Evolutionary conservation across 768 basidiomycete genomes (phyloP).

Genomic region (Tephrocybe sp.): DNA sequence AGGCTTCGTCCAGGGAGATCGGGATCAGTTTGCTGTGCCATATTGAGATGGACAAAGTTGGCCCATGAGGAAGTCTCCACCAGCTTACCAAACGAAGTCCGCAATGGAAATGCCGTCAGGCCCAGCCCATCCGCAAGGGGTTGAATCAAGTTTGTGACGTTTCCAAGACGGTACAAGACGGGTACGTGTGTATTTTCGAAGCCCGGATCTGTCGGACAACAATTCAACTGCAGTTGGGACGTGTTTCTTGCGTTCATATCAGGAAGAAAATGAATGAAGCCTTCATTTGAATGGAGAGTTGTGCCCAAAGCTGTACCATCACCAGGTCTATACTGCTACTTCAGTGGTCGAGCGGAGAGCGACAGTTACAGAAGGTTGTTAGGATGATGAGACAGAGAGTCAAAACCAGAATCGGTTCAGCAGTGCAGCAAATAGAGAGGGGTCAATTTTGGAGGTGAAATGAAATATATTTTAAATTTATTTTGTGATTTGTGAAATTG

Average conservation of each 20-base stretch:
- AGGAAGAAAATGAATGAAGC: not conserved
- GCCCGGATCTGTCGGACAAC: constrained; percentile 24
- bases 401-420: constrained; percentile 12
- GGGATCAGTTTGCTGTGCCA: constrained; percentile 24
- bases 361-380: constrained; percentile 14
- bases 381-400: constrained; percentile 11
- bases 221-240: constrained; percentile 7
- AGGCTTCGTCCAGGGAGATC: constrained; percentile 19
- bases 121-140: constrained; percentile 19
- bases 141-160: constrained; percentile 14
- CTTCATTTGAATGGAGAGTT: constrained; percentile 1
- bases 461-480: not conserved
- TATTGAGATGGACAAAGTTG: constrained; percentile 19
- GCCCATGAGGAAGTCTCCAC: constrained; percentile 23
- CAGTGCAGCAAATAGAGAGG: not conserved
- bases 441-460: constrained; percentile 18
- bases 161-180: constrained; percentile 6
- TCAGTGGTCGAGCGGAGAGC: constrained; percentile 2
- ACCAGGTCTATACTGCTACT: not conserved
- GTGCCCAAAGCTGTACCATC: not conserved
- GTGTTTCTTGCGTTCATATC: constrained; percentile 11
- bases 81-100: constrained; percentile 19
- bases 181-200: constrained; percentile 11
- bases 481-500: constrained; percentile 6
- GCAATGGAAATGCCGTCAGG: constrained; percentile 25